Conservation (phyloP, 352 stramenopile genomes). For the Hyaloperonospora arabidopsidis region DNA sequence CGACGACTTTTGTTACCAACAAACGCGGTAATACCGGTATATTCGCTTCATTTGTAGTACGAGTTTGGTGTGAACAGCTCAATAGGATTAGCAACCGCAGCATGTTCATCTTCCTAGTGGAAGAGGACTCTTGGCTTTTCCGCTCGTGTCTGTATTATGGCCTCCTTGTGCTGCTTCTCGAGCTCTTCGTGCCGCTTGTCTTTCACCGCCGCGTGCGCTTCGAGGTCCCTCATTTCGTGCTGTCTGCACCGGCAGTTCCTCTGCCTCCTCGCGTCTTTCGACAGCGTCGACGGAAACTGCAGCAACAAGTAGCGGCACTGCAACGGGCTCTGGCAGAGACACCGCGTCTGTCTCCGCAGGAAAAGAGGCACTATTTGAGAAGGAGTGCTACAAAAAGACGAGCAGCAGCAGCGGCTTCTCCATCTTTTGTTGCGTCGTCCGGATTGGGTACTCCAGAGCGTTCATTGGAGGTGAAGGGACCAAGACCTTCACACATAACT, state of each 20-base stretch:
- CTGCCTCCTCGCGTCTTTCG: conserved; percentile 37
- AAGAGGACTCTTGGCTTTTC: conserved; percentile 47
- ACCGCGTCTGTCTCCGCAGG: conserved; percentile 14
- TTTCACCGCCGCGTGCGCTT: conserved; percentile 51
- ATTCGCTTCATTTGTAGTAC: too few species aligned
- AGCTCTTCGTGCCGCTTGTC: conserved; percentile 44
- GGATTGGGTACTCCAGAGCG: conserved; percentile 3
- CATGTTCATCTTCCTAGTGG: conserved; percentile 44
- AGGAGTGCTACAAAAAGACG: conserved; percentile 4
- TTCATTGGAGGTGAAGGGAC: conserved; percentile 15
- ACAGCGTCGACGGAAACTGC: conserved; percentile 31
- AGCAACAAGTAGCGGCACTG: conserved; percentile 31
- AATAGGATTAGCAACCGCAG: neutral
- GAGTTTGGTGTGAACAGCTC: too few species aligned
- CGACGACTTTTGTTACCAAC: too few species aligned
- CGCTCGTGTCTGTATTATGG: conserved; percentile 52
- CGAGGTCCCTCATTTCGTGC: conserved; percentile 26
- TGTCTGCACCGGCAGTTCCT: conserved; percentile 16
- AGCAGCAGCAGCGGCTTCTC: conserved; percentile 4
- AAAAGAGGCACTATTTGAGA: conserved; percentile 4
- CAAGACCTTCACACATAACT: neutral
- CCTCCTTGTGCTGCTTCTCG: conserved; percentile 37
- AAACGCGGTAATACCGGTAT: neutral
- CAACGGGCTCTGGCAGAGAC: conserved; percentile 28
- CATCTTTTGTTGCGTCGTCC: conserved; percentile 9